Base-by-base conservation (phyloP, 1,284 basidiomycete genomes). In the Melanopsichium pennsylvanicum region DNA sequence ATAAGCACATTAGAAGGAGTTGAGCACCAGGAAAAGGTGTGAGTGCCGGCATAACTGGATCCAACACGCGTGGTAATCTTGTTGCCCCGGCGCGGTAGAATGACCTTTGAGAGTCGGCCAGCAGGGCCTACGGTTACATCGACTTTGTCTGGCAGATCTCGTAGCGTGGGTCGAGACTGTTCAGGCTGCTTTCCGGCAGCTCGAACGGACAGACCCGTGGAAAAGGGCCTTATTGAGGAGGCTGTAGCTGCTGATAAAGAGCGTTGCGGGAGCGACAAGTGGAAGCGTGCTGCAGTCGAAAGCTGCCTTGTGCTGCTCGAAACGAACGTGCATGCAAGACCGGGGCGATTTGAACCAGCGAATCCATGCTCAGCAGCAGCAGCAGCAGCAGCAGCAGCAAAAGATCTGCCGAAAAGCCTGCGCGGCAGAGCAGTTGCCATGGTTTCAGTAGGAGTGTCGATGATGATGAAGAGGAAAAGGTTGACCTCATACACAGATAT, bases 1-100 rank as follows among this genome's bases (percentile, higher is more conserved):
- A 86, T 71, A 16, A 86, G 78, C 21, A 86, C 58, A 13, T 82
- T 84, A 8, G 74, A 72, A 0, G 82, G 81, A 7, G 67, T 41
- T 0, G 70, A 44, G n/a, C 73, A 49, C 81, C 81, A 82, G 22
- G 63, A 50, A 12, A 82, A 75, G 0, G 75, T 72, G 31, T 81
- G 80, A 7, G 75, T 74, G n/a, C 81, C 80, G 0, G 72, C 72
- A 56, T 67, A 76, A 46, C 63, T 72, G 47, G 68, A 72, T 1
- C 74, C 75, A 2, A 75, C 72, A 2, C 71, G 67, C 2, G 75
- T 74, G 25, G 75, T 77, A 45, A 77, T 75, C 43, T 66, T 69
- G 45, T 34, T 45, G 5, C 64, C 66, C 9, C 55, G 46, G 3
- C 71, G 59, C 0, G 74, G 60, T 1, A 52, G 46, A n/a, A 72